Evolutionary conservation across 2,329 filamentous ascomycete genomes (phyloP).

Genomic region (Acephala macrosclerotiorum): DNA sequence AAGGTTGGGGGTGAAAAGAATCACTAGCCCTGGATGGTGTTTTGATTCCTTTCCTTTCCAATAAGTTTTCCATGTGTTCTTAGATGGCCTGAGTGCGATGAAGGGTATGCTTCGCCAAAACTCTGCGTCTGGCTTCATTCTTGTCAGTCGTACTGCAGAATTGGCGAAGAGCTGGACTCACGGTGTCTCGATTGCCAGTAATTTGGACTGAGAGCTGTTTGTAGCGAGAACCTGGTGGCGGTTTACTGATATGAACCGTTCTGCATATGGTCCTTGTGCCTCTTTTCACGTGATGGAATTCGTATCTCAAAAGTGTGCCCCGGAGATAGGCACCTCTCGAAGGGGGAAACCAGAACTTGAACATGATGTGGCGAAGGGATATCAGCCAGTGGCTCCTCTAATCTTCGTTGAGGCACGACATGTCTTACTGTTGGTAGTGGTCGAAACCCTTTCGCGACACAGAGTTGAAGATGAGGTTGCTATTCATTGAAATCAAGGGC

Average conservation of each 20-base stretch:
- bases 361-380: background rate
- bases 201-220: background rate
- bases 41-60: background rate
- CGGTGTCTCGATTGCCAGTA: background rate
- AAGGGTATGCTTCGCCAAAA: background rate
- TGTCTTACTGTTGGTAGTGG: background rate
- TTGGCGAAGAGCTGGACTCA: background rate
- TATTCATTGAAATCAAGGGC: background rate
- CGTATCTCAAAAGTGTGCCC: background rate
- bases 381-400: no score
- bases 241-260: background rate
- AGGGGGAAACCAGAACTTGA: background rate
- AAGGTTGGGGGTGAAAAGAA: slow-evolving; percentile 45
- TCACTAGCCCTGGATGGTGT: slow-evolving; percentile 35
- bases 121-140: background rate
- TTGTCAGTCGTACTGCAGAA: background rate
- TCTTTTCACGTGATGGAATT: background rate
- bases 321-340: background rate
- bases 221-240: background rate
- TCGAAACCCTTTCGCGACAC: background rate
- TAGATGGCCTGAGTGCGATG: background rate
- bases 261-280: background rate
- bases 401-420: background rate
- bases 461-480: background rate
- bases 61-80: background rate